Evolutionary conservation across 331 rosid genomes (phyloP).

Genomic region (Erythrophleum ivorense): DNA sequence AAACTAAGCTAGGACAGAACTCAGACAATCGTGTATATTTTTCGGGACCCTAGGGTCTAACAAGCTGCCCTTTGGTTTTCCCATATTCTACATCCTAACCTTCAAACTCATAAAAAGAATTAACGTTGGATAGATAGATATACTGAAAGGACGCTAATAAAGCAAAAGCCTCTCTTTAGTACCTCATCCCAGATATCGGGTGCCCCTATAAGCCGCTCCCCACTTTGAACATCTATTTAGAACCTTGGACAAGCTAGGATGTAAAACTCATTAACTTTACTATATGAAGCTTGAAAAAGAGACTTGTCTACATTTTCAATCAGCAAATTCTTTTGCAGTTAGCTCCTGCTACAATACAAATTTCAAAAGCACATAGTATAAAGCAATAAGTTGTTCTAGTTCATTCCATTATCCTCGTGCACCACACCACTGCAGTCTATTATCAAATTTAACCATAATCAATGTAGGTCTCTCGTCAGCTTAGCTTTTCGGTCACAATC

Average conservation of each 20-base stretch:
- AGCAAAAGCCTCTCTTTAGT: neutral
- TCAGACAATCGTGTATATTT: neutral
- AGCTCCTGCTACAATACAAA: neutral
- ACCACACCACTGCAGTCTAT: neutral
- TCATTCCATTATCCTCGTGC: neutral
- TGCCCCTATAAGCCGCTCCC: neutral
- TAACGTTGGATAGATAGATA: neutral
- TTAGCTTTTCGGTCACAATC: conserved; percentile 6
- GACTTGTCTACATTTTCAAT: neutral
- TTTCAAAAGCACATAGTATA: neutral
- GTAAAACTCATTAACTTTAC: neutral
- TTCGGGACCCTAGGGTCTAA: neutral
- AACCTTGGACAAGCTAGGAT: neutral
- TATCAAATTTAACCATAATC: neutral
- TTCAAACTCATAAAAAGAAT: neutral
- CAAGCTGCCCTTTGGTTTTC: neutral
- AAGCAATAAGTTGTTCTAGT: neutral
- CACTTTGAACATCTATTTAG: neutral
- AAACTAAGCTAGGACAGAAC: neutral
- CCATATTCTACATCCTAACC: neutral
- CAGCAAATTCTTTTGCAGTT: neutral
- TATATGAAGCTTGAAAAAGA: neutral
- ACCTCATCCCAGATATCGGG: neutral
- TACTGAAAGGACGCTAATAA: neutral
- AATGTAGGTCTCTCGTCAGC: neutral